Percentiles rank a stretch among this genome's conserved stretches.
Conservation (phyloP, 345 rosid genomes). For the Rubroshorea leprosula region DNA sequence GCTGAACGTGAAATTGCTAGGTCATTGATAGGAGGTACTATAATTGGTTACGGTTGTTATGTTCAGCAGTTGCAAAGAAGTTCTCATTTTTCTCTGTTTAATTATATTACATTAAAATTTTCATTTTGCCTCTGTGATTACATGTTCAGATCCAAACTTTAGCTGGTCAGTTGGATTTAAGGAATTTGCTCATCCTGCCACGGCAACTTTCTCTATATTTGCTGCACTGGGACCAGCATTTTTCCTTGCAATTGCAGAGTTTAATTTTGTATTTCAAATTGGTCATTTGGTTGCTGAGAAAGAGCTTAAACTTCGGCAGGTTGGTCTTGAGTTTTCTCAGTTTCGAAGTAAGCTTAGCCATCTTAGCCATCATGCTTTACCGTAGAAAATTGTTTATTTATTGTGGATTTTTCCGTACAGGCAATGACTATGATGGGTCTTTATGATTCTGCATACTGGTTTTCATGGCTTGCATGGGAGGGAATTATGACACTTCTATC, state of each 20-base stretch:
- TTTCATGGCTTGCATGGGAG: constrained; percentile 90
- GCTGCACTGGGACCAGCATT: constrained; percentile 57
- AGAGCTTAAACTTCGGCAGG: constrained; percentile 98
- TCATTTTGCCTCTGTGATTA: neutral
- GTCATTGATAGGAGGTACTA: constrained; percentile 59
- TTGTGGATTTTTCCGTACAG: constrained; percentile 32
- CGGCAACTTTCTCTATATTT: constrained; percentile 36
- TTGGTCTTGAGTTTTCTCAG: constrained; percentile 2
- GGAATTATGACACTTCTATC: constrained; percentile 57
- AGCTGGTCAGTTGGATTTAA: constrained; percentile 73
- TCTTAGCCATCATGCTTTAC: too few species aligned
- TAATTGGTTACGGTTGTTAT: neutral
- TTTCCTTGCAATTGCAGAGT: constrained; percentile 89
- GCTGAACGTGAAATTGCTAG: constrained; percentile 94
- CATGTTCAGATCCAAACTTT: constrained; percentile 50
- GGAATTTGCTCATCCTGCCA: constrained; percentile 82
- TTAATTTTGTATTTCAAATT: constrained; percentile 79
- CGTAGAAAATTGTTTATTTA: too few species aligned
- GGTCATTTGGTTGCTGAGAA: constrained; percentile 76
- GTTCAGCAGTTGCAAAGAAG: too few species aligned
- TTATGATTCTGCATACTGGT: constrained; percentile 82
- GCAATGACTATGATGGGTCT: constrained; percentile 89
- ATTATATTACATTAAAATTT: neutral
- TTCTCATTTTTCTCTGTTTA: neutral
- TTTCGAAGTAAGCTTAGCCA: neutral